Conservation (phyloP, 441 rosid species). For the Breynia disticha region DNA sequence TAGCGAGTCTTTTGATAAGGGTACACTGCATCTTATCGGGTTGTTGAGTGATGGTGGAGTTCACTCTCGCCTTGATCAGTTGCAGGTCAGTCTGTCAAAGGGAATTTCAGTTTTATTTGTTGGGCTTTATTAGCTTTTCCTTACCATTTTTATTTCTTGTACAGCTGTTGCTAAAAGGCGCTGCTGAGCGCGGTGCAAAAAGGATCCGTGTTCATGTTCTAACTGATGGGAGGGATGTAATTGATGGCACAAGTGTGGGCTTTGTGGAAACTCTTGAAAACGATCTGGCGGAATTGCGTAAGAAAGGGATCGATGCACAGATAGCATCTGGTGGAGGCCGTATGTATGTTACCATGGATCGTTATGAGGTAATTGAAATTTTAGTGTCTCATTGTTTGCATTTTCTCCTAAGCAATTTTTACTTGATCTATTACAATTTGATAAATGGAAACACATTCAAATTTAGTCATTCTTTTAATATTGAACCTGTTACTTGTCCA, state of each 20-base stretch:
- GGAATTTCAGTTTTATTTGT: neutral
- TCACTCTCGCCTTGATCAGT: constrained; percentile 88
- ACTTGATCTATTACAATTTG: too few species aligned
- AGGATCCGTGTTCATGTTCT: constrained; percentile 90
- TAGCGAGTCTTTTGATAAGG: constrained; percentile 42
- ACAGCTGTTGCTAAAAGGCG: constrained; percentile 78
- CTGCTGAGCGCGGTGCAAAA: constrained; percentile 71
- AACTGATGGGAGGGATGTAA: constrained; percentile 97
- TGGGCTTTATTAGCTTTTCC: neutral
- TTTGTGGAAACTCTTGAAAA: constrained; percentile 81
- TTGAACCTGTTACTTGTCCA: neutral
- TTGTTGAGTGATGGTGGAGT: constrained; percentile 94
- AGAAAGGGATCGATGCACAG: constrained; percentile 75
- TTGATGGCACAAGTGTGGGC: constrained; percentile 86
- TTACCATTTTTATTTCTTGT: neutral
- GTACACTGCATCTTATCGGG: constrained; percentile 82
- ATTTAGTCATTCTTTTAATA: neutral
- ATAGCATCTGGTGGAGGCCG: constrained; percentile 99
- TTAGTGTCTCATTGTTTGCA: neutral
- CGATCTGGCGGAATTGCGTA: constrained; percentile 46
- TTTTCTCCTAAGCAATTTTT: neutral
- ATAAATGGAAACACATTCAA: too few species aligned
- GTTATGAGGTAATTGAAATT: constrained; percentile 59
- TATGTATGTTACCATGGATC: constrained; percentile 95
- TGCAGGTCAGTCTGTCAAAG: constrained; percentile 39